A percentile compares a stretch with the other conserved stretches of the same genome.
These are phyloP conservation scores for Hortaea werneckii DNA, from an alignment of 2,329 filamentous ascomycete species.

Conservation along the genomic window DNA sequence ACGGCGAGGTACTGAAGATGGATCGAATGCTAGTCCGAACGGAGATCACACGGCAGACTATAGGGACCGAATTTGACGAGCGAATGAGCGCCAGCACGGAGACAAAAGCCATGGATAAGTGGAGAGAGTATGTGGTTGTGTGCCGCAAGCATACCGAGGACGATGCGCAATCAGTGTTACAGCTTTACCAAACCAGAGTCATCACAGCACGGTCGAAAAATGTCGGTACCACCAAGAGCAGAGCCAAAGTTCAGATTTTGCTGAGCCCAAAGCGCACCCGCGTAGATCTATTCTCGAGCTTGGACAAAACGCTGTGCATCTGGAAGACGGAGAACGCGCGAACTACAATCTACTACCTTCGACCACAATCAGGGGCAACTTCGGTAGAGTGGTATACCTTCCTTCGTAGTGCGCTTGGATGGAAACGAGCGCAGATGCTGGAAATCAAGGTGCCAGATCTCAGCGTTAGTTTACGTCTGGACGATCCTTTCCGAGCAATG, in stretches of 20 bases:
- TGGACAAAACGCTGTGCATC: constrained; percentile 58
- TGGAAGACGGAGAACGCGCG: constrained; percentile 46
- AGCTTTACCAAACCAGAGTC: constrained; percentile 32
- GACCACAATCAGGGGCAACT: constrained; percentile 49
- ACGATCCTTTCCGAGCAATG: constrained; percentile 48
- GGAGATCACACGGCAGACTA: constrained; percentile 40
- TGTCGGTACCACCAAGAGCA: constrained; percentile 41
- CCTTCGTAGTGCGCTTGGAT: constrained; percentile 49
- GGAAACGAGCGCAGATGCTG: constrained; percentile 45
- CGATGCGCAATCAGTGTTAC: constrained; percentile 32
- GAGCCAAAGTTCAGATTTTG: constrained; percentile 47
- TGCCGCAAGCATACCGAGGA: constrained; percentile 48
- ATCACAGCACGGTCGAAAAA: constrained; percentile 48
- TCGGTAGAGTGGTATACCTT: constrained; percentile 62
- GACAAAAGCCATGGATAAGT: constrained; percentile 50
- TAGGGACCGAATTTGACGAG: constrained; percentile 52
- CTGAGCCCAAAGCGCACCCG: constrained; percentile 43
- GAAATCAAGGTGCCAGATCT: constrained; percentile 55
- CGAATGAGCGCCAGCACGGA: constrained; percentile 51
- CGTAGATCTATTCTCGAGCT: constrained; percentile 54
- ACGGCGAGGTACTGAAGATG: constrained; percentile 56
- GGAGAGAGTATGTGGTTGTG: constrained; percentile 54
- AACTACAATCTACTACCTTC: constrained; percentile 52
- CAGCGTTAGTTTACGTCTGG: constrained; percentile 47
- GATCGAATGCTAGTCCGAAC: constrained; percentile 58